A percentile compares a stretch with the other conserved stretches of the same genome.
Conservation (phyloP, 1,284 basidiomycete species). For the Moesziomyces globuligerus region DNA sequence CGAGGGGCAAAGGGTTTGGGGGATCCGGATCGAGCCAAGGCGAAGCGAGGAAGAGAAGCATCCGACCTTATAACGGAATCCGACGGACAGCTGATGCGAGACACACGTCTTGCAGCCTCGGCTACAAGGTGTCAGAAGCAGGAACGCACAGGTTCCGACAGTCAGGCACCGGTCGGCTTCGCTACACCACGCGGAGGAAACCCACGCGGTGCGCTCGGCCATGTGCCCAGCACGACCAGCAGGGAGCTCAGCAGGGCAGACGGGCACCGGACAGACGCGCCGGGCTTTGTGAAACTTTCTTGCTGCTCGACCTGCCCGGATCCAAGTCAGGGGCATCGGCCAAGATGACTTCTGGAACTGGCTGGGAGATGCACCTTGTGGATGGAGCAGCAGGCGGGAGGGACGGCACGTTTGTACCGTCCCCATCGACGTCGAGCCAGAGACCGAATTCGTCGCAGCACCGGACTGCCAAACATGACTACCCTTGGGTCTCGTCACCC, state of each 20-base stretch:
- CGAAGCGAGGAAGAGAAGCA: slow-evolving; percentile 1
- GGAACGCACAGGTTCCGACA: slow-evolving; percentile 4
- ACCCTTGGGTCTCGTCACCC: background rate
- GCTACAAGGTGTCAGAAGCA: slow-evolving; percentile 20
- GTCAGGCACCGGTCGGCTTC: slow-evolving; percentile 7
- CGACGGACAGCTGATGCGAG: slow-evolving; percentile 6
- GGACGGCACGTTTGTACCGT: background rate
- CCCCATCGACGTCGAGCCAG: background rate
- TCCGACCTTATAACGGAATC: slow-evolving; percentile 15
- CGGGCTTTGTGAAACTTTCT: too few species aligned
- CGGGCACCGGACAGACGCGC: too few species aligned
- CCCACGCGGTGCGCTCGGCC: background rate
- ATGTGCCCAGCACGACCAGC: too few species aligned
- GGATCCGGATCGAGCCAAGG: slow-evolving; percentile 20
- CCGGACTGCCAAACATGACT: too few species aligned
- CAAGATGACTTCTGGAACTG: background rate
- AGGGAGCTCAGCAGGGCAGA: too few species aligned
- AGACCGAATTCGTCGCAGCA: background rate
- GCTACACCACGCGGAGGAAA: background rate
- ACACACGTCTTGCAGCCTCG: slow-evolving; percentile 16
- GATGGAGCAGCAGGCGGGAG: background rate
- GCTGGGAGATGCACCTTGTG: background rate
- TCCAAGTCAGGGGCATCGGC: slow-evolving; percentile 18
- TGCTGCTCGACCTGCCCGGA: background rate
- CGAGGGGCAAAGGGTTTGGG: background rate